Evolutionary conservation across 345 rosid genomes (phyloP).

Genomic region (Cardamine occulta): DNA sequence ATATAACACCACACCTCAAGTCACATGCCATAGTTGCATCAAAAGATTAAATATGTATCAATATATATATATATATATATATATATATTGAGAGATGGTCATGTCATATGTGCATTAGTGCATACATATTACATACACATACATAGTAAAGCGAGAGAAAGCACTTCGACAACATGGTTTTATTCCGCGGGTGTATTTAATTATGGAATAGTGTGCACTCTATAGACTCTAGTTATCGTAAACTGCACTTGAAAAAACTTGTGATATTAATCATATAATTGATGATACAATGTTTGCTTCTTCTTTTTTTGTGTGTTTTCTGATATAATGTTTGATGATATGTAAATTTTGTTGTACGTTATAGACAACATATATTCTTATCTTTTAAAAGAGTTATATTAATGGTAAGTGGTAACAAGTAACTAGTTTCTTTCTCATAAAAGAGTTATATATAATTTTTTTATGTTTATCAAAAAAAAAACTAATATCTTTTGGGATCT

Average conservation of each 20-base stretch:
- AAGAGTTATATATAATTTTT: neutral
- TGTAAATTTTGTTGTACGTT: constrained; percentile 14
- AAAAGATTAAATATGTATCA: constrained; percentile 26
- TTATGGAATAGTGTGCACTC: constrained; percentile 42
- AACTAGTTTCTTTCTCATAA: neutral
- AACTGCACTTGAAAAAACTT: constrained; percentile 19
- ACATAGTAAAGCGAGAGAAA: constrained; percentile 28
- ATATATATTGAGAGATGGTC: constrained; percentile 23
- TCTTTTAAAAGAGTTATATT: constrained; percentile 5
- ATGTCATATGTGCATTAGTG: constrained; percentile 11
- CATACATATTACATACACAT: neutral
- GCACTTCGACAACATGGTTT: constrained; percentile 43
- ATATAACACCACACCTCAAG: constrained; percentile 43
- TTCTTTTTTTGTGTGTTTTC: neutral
- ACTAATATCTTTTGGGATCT: neutral
- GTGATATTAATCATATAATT: constrained; percentile 21
- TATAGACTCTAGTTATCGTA: constrained; percentile 24
- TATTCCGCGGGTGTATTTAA: constrained; percentile 32
- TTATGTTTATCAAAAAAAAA: too few relatives aligned
- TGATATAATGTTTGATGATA: constrained; percentile 11
- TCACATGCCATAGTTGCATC: constrained; percentile 43
- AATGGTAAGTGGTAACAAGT: constrained; percentile 26
- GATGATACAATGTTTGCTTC: neutral
- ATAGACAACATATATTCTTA: constrained; percentile 34
- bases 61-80: neutral